Base-by-base conservation (phyloP, 345 rosid species). In the Hibiscus mutabilis region DNA sequence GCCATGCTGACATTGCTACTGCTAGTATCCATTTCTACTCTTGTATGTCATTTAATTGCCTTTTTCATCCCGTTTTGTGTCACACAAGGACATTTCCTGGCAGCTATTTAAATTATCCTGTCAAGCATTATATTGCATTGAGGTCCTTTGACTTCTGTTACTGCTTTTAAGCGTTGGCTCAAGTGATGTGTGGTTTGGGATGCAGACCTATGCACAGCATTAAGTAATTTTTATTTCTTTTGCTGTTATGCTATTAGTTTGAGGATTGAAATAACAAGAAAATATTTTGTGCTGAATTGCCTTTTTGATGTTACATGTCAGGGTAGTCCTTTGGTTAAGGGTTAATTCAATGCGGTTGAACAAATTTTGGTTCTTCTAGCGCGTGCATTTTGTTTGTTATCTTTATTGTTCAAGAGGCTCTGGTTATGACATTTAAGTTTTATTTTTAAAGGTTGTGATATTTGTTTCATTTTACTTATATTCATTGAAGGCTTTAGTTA, bases 1-100 rank as follows among this genome's bases (percentile, higher is more conserved):
- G 92, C 63, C 61, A 37, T 37, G 11, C 22, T 52, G 56, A 19
- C 12, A 37, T 71, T 62, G 14, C 40, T 66, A 69, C 66, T 74
- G 73, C 58, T 68, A 69, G 12, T 40, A 49, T 42, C 52, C 8
- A 10, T 56, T 24, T 44, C 4, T 37, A 19, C 14, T 42, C 42
- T 44, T 42, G 8, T 22, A 6, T 44, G 6, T 15, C 15, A 42
- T 65, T 22, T 7, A 31, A 21, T 13, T 57, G 56, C 22, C 29
- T 18, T 42, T 25, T 60, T 71, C 64, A 35, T n/a, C 40, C 11
- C 6, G 21, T 15, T 56, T 19, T 52, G n/a, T 52, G 11, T 44
- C 31, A 61, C 64, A 11, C n/a, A 10, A 15, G 14, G 31, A 57
- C 15, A 6, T 46, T 11, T 72, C 19, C 31, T 31, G 21, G 5